Percentiles rank a stretch among this genome's conserved stretches.
These are phyloP conservation scores for Styphnolobium japonicum DNA, from an alignment of 306 rosid species.

Conservation along the genomic window DNA sequence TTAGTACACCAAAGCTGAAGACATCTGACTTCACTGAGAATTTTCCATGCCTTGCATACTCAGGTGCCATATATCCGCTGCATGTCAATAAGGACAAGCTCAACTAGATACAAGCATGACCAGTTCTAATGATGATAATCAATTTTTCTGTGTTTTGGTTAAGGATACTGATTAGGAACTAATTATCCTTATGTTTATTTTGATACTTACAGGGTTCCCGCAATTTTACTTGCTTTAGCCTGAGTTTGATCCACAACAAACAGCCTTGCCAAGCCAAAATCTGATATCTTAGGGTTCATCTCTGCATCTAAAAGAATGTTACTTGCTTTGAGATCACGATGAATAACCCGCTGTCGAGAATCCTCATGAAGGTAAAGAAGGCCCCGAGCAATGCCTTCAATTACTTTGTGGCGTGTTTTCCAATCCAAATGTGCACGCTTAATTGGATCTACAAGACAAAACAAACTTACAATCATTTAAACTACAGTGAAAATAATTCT, in stretches of 20 bases:
- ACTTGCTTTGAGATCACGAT: constrained; percentile 48
- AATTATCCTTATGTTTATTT: background rate
- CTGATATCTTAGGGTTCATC: constrained; percentile 44
- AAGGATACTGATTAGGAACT: background rate
- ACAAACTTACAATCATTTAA: background rate
- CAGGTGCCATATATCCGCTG: constrained; percentile 61
- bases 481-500: background rate
- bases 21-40: constrained; percentile 45
- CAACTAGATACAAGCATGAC: background rate
- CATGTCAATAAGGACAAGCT: background rate
- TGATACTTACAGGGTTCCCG: constrained; percentile 39
- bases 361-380: constrained; percentile 53
- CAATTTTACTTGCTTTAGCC: constrained; percentile 29
- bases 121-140: background rate
- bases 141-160: background rate
- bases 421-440: constrained; percentile 24
- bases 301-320: constrained; percentile 39
- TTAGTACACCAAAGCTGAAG: constrained; percentile 47
- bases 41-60: constrained; percentile 42
- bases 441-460: constrained; percentile 28
- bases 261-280: constrained; percentile 47
- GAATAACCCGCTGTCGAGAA: constrained; percentile 39
- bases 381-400: constrained; percentile 36
- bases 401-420: constrained; percentile 32
- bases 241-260: constrained; percentile 35